Evolutionary conservation across 1,139 yeast species (phyloP).

Genomic region (Sugiyamaella paludigena): DNA sequence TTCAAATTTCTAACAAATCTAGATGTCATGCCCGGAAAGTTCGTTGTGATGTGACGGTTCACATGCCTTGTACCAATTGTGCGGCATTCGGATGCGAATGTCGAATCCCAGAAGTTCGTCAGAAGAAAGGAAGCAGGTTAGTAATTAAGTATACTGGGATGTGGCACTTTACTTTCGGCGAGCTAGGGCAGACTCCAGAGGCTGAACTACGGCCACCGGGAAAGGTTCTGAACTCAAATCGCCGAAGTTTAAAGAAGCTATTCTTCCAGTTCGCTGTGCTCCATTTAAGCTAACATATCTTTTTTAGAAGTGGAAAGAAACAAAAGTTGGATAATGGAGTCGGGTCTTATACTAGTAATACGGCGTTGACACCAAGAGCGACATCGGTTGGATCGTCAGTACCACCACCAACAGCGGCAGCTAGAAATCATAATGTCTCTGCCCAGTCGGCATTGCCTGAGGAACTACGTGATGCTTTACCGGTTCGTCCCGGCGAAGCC

Average conservation of each 20-base stretch:
- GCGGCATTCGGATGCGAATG: constrained; percentile 76
- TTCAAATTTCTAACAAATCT: constrained; percentile 10
- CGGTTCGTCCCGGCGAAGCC: constrained; percentile 1
- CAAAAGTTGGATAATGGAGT: constrained; percentile 4
- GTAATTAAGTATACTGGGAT: too few relatives aligned
- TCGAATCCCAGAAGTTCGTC: constrained; percentile 54
- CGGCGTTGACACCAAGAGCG: neutral
- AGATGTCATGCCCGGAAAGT: constrained; percentile 69
- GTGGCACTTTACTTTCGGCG: too few relatives aligned
- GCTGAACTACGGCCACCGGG: too few relatives aligned
- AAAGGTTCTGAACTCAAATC: too few relatives aligned
- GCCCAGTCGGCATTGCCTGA: constrained; percentile 14
- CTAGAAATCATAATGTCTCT: constrained; percentile 13
- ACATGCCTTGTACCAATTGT: constrained; percentile 75
- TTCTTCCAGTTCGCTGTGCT: neutral
- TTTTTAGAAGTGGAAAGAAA: neutral
- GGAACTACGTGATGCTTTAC: constrained; percentile 8
- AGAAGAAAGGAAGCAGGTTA: constrained; percentile 36
- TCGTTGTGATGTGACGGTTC: constrained; percentile 65
- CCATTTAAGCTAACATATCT: neutral
- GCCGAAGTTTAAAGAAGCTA: too few relatives aligned
- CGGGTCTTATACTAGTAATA: neutral
- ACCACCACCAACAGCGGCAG: neutral
- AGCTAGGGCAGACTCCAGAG: too few relatives aligned
- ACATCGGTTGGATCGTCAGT: neutral